Conservation (phyloP, 2,329 filamentous ascomycete species). For the Plectosphaerella sp. region DNA sequence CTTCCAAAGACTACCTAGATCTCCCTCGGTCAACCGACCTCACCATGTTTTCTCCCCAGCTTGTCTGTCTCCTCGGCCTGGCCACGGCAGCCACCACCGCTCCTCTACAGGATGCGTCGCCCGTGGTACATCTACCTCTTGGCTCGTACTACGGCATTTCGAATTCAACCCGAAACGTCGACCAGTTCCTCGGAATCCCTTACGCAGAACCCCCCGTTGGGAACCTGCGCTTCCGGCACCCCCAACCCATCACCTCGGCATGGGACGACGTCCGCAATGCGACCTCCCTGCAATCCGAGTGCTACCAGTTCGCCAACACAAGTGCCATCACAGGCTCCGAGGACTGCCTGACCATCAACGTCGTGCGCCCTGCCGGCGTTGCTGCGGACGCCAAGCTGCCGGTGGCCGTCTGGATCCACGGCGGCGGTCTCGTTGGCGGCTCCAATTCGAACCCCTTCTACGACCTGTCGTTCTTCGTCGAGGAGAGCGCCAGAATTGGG, state of each 20-base stretch:
- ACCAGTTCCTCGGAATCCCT: constrained; percentile 41
- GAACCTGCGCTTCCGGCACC: constrained; percentile 37
- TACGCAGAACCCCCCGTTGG: constrained; percentile 52
- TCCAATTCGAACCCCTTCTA: constrained; percentile 1
- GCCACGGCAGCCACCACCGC: too few species aligned
- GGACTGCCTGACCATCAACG: constrained; percentile 27
- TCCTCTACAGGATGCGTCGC: too few species aligned
- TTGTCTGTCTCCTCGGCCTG: too few species aligned
- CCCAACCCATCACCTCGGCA: constrained; percentile 33
- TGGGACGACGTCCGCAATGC: constrained; percentile 36
- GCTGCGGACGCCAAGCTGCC: background rate
- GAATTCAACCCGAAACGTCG: too few species aligned
- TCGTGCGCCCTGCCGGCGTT: constrained; percentile 6
- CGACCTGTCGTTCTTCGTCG: constrained; percentile 1
- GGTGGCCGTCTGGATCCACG: constrained; percentile 6
- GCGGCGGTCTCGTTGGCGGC: constrained; percentile 12
- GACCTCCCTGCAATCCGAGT: constrained; percentile 38
- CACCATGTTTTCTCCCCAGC: too few species aligned
- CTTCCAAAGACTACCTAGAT: too few species aligned
- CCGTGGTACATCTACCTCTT: too few species aligned
- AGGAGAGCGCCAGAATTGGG: background rate
- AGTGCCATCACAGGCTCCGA: constrained; percentile 15
- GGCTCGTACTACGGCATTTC: too few species aligned
- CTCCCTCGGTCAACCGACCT: too few species aligned
- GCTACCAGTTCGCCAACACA: constrained; percentile 43